Conservation (phyloP, 2,329 filamentous ascomycete genomes). For the Colletotrichum sp. region DNA sequence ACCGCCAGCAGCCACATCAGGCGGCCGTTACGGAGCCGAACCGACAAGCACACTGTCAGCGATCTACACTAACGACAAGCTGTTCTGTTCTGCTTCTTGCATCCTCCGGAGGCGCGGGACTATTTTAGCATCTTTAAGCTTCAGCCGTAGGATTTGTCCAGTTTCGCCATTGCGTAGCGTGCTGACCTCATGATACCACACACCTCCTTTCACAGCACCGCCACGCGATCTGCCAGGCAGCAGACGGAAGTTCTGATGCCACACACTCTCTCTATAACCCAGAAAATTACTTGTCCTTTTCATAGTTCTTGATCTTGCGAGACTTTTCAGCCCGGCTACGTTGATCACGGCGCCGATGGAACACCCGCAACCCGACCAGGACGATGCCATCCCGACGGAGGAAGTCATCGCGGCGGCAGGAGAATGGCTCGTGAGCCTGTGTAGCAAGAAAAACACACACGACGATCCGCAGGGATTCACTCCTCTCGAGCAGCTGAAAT, state of each 20-base stretch:
- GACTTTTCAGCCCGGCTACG: rapidly evolving
- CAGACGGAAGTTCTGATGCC: not conserved
- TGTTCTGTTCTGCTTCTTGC: not conserved
- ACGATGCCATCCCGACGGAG: not conserved
- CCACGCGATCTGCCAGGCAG: not conserved
- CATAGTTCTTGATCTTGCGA: not conserved
- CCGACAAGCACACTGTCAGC: not conserved
- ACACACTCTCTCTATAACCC: not conserved
- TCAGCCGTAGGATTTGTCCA: not conserved
- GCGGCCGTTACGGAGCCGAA: not conserved
- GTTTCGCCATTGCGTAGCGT: not conserved
- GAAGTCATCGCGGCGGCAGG: not conserved
- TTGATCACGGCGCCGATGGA: not conserved
- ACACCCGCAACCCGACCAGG: not conserved
- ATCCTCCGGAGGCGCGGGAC: not conserved
- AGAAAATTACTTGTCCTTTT: not conserved
- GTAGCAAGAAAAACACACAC: not conserved
- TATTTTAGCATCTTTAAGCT: not conserved
- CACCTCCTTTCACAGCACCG: not conserved
- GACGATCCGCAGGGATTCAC: not conserved
- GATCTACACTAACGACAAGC: not conserved
- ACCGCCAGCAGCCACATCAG: not conserved
- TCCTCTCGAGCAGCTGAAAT: not conserved
- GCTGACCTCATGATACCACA: not conserved
- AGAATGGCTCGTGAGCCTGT: not conserved